These are phyloP conservation scores for Rubus parviflorus DNA, from an alignment of 306 rosid genomes.

Conservation along the genomic window DNA sequence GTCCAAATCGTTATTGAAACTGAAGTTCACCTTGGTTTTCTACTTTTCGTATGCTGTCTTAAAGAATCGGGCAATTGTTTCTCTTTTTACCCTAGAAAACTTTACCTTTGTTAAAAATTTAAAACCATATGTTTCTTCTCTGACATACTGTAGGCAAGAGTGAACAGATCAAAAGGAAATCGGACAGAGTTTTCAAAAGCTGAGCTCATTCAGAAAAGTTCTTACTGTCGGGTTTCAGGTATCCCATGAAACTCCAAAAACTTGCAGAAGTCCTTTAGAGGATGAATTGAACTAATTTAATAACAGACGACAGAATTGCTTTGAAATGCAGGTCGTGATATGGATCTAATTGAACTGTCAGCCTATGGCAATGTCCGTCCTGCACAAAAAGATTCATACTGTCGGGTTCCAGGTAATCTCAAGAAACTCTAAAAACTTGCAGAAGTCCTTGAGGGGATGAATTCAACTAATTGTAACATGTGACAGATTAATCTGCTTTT, in stretches of 20 bases:
- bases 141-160: slow-evolving; percentile 62
- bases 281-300: slow-evolving; percentile 17
- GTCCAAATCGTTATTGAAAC: background rate
- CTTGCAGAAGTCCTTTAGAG: background rate
- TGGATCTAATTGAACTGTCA: slow-evolving; percentile 91
- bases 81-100: background rate
- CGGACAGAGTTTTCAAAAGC: slow-evolving; percentile 70
- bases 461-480: slow-evolving; percentile 21
- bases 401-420: slow-evolving; percentile 81
- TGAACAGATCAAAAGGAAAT: slow-evolving; percentile 85
- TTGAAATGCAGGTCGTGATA: slow-evolving; percentile 66
- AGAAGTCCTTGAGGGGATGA: background rate
- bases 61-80: background rate
- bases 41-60: background rate
- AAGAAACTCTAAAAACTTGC: slow-evolving; percentile 14
- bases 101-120: background rate
- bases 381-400: slow-evolving; percentile 74
- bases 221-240: slow-evolving; percentile 95
- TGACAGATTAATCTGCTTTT: slow-evolving; percentile 13
- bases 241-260: slow-evolving; percentile 15
- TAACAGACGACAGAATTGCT: slow-evolving; percentile 15
- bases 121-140: slow-evolving; percentile 10
- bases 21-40: background rate
- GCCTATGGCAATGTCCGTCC: slow-evolving; percentile 78
- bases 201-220: slow-evolving; percentile 86